Evolutionary conservation across 2,329 filamentous ascomycete genomes (phyloP), one percentile per base, ranked within the genome.

Genomic region (Zymoseptoria pseudotritici): DNA sequence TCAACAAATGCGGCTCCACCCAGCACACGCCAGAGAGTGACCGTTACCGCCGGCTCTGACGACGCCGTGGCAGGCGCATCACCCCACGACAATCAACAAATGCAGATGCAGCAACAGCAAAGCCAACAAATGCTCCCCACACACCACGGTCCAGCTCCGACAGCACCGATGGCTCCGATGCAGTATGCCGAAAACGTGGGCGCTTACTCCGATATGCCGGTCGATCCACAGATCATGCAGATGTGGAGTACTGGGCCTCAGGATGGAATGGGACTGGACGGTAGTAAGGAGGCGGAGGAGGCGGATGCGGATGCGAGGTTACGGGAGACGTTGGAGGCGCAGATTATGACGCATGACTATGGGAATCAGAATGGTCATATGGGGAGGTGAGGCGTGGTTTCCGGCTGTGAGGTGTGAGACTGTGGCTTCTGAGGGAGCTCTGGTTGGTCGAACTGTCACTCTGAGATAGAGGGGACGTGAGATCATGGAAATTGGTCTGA

Each of bases 161-260:
- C 61, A 20, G 62, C 69, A 50, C 67, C 72, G 11, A 70, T 74
- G 58, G 71, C 75, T 1, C 70, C 74, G 58, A 59, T 77, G 73
- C 52, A 63, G 49, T 64, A 73, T 67, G n/a, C 69, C 65, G 65
- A 62, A 21, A n/a, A n/a, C 24, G n/a, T 11, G 3, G 58, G 61
- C 22, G 72, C 79, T 53, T 80, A 78, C 61, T 76, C 81, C 50
- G 76, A 82, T 55, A 77, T 86, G 71, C 83, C 83, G 2, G 77
- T 85, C 50, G 84, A 87, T 61, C 83, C 84, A 2, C 83, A 83
- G 46, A 83, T 86, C 54, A 85, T 86, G 78, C 55, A 61, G 31
- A 57, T 63, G 31, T 54, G 19, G 24, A 36, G 7, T 20, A 54
- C 49, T 24, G 51, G 57, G 21, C 36, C 36, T 3, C 50, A 58